These are phyloP conservation scores for Lachancea lanzarotensis DNA, from an alignment of 805 yeast species.

Conservation along the genomic window DNA sequence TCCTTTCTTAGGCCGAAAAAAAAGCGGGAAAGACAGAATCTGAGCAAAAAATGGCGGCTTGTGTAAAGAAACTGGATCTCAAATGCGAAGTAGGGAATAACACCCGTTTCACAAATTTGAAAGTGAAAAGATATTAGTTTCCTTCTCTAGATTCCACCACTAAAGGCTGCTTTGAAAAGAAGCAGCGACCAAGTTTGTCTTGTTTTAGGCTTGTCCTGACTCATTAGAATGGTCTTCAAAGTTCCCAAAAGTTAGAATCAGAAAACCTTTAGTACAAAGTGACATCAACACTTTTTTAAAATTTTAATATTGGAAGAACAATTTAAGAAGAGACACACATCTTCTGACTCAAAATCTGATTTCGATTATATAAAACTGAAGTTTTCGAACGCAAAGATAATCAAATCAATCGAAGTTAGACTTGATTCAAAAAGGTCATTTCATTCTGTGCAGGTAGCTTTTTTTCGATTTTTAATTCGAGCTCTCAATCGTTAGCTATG, in stretches of 20 bases:
- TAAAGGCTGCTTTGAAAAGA: background rate
- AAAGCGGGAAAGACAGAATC: too few relatives aligned
- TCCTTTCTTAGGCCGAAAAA: too few relatives aligned
- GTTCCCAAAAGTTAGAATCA: background rate
- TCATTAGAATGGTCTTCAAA: background rate
- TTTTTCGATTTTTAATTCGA: background rate
- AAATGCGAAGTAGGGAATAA: too few relatives aligned
- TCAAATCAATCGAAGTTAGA: background rate
- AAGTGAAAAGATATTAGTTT: too few relatives aligned
- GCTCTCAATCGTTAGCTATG: slow-evolving; percentile 37
- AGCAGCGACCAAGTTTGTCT: too few relatives aligned
- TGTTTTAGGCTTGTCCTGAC: too few relatives aligned
- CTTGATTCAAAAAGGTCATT: background rate
- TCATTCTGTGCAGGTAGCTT: background rate
- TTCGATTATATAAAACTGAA: background rate
- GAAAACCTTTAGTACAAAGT: background rate
- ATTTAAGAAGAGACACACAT: too few relatives aligned
- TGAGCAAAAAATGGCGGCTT: too few relatives aligned
- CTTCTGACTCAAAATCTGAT: too few relatives aligned
- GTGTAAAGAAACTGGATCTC: too few relatives aligned
- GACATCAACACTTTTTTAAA: slow-evolving; percentile 2
- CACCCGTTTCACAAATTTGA: too few relatives aligned
- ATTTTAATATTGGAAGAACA: background rate
- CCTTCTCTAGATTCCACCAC: too few relatives aligned
- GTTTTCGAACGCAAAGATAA: background rate